Base-by-base conservation (phyloP, 768 basidiomycete species). In the Russula emetica region DNA sequence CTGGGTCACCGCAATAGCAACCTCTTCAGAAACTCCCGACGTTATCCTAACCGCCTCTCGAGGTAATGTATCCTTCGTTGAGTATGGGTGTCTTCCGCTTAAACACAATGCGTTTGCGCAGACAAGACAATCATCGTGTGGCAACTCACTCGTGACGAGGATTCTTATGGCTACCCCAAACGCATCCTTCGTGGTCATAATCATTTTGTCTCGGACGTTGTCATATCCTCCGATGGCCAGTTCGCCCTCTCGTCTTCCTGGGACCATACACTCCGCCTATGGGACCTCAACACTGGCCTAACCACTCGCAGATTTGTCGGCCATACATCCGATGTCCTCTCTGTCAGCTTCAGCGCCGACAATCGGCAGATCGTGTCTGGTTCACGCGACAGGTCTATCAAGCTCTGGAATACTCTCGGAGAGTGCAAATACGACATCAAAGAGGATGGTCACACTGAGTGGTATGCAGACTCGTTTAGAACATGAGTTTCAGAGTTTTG, bases 61-160 rank as follows among this genome's bases (percentile, higher is more conserved):
- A 80, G 94, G 94, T 97, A 82, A 40, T 14, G 10, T 24, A n/a
- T 14, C 11, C 71, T 71, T 70, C 1, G 14, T 50, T 7, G 16
- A 26, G 22, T n/a, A 18, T 36, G n/a, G 5, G 52, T 42, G 44
- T 38, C 24, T 53, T 54, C 63, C 50, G 69, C 69, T 70, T 67
- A 70, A 67, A 68, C 67, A 18, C 44, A 36, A 24, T 60, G 34
- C 60, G 50, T 56, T 58, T 47, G 10, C 18, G 24, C 76, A 96
- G 97, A 99, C 89, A 98, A 97, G 86, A 97, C 94, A 61, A 92
- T 98, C 82, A 98, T 99, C 75, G 94, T 98, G 74, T 99, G 97
- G 97, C 90, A 94, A 76, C 82, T 99, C 74, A 97, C 96, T 71
- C 92, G 97, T 69, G 90, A 91, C 65, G 90, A 94, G 69, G 86